phyloP scores from a whole-genome alignment of 331 rosid species.

The Stylosanthes scabra region DNA sequence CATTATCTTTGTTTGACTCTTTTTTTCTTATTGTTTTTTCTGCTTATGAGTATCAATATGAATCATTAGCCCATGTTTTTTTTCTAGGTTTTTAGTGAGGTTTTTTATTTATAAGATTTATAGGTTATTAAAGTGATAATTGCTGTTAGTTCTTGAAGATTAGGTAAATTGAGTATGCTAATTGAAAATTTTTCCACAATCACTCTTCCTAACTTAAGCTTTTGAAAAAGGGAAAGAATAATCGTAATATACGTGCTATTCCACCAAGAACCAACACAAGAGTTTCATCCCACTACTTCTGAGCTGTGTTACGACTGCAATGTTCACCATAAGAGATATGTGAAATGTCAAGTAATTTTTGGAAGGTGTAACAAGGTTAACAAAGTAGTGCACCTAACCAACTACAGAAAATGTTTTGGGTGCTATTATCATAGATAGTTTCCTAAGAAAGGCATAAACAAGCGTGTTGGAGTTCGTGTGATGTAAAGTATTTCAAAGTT shows the following conservation, averaged over 20 bases:
- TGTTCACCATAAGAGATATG: constrained; percentile 39
- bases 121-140: too few species aligned
- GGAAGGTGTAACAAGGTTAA: constrained; percentile 21
- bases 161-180: too few species aligned
- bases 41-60: too few species aligned
- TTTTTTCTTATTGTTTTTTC: too few species aligned
- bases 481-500: constrained; percentile 5
- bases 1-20: too few species aligned
- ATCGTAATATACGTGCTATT: constrained; percentile 87
- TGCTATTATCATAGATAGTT: constrained; percentile 23
- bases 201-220: constrained; percentile 45
- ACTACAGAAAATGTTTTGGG: constrained; percentile 9
- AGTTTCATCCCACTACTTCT: constrained; percentile 99
- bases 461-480: background rate
- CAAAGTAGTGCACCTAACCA: constrained; percentile 15
- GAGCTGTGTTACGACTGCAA: constrained; percentile 98
- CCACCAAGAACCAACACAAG: constrained; percentile 94
- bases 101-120: too few species aligned
- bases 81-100: too few species aligned
- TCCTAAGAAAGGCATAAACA: constrained; percentile 20
- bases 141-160: too few species aligned
- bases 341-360: constrained; percentile 18
- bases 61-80: too few species aligned
- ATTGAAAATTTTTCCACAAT: too few species aligned
- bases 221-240: constrained; percentile 89